Evolutionary conservation across 2,329 filamentous ascomycete genomes (phyloP), one percentile per base, ranked within the genome.

Genomic region (Sclerotinia trifoliorum): DNA sequence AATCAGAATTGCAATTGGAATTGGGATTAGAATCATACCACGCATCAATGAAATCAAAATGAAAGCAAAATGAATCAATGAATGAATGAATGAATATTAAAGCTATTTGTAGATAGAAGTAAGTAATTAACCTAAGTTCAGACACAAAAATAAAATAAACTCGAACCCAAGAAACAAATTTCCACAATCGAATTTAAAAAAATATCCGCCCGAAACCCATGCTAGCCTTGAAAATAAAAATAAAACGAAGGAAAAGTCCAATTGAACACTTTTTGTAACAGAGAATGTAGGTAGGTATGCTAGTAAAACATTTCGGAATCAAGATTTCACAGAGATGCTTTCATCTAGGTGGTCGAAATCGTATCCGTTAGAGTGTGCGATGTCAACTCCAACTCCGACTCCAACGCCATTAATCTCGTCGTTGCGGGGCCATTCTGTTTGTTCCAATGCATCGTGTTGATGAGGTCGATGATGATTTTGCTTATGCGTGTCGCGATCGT

Each of bases 81-180:
- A 35, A 63, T 15, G 32, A 35, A 63, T 15, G 32, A 51, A 51
- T 65, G 51, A 26, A 55, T 63, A 67, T 67, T 67, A 67, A 63
- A 67, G 39, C 48, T 67, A 67, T 67, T 46, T 67, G 65, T 63
- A 67, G n/a, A 51, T 51, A 26, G 32, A 63, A 63, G 57, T 32
- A 52, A 52, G 11, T 42, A 62, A 39, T n/a, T 62, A 21, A 51
- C 32, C 32, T 35, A 35, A 35, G 19, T 21, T 24, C 42, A 61
- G 39, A 54, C 13, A 29, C 32, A 19, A 66, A 26, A 46, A 26
- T 63, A 19, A 66, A 21, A 32, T 35, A 67, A 24, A 19, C 11
- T 54, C 21, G 46, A 63, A 42, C 60, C 46, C 54, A 54, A 54
- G 24, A 52, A 63, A 63, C 17, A 51, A 51, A 24, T 63, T 51